Evolutionary conservation across 495 filamentous ascomycete genomes (phyloP), one percentile per base, ranked within the genome.

Genomic region (Tuber brumale): DNA sequence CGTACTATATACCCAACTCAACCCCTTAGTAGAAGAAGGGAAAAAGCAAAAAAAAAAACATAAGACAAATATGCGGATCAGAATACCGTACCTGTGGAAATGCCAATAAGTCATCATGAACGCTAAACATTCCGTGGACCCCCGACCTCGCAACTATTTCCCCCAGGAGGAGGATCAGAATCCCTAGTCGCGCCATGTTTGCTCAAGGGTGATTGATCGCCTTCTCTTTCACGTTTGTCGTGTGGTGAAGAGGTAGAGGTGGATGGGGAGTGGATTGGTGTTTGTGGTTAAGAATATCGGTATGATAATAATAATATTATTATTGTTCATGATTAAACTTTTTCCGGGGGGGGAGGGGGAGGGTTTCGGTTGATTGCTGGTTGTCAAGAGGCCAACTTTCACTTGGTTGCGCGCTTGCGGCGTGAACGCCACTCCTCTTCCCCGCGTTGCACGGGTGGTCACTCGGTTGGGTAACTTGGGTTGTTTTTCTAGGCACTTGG

Each of bases 51-150:
- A 74, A 83, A 74, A 83, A 35, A 44, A 72, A 46, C 39, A 18
- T 31, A 35, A 21, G 14, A 66, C 35, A 77, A 45, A 77, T 43
- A 31, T 69, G 46, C 19, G 21, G 71, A 73, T 46, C 72, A 69
- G 42, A 72, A 45, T 85, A 96, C 94, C 86, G 44, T 85, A 96
- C 94, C 86, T 97, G 95, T 41, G 95, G 95, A 86, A 92, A 93
- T 35, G 95, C 95, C 48, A 97, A 87, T 16, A 99, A 83, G 84
- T 99, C 95, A 82, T 98, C 94, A 81, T 96, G 90, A 45, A 97
- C 91, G 81, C 89, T 93, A 85, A 94, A 94, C 42, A 88, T 70
- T 42, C 72, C 79, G 35, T 73, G 48, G 41, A 80, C 79, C 48
- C 74, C 76, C 45, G 43, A 66, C 57, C 57, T 66, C 27, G 57